A percentile compares a stretch with the other conserved stretches of the same genome.
Evolutionary conservation across 805 yeast species (phyloP).

Genomic region (Yarrowia phangngaensis): DNA sequence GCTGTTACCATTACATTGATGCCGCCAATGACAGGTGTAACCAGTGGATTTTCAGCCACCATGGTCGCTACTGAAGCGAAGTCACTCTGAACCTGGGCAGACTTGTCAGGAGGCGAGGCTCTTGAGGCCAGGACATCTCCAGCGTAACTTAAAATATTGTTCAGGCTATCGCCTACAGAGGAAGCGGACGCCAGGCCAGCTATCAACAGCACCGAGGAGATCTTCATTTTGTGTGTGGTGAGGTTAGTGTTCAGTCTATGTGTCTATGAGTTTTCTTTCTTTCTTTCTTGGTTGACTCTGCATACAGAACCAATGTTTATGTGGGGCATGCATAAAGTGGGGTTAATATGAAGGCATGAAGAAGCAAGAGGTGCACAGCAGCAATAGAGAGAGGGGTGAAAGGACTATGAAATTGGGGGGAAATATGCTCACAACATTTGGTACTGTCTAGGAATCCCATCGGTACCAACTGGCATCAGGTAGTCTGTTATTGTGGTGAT

Average conservation of each 20-base stretch:
- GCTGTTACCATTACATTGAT: neutral
- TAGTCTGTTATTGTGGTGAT: too few relatives aligned
- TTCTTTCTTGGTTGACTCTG: conserved; percentile 6
- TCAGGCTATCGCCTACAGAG: conserved; percentile 1
- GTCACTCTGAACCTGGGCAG: conserved; percentile 13
- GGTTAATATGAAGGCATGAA: neutral
- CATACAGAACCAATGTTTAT: conserved; percentile 3
- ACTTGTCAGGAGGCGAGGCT: conserved; percentile 1
- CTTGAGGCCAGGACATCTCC: conserved; percentile 13
- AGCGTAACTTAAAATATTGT: conserved; percentile 7
- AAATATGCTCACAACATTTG: conserved; percentile 1
- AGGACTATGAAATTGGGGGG: too few relatives aligned
- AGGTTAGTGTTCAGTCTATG: neutral
- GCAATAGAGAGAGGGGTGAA: too few relatives aligned
- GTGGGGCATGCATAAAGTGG: conserved; percentile 20
- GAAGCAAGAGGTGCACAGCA: too few relatives aligned
- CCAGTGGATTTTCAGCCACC: conserved; percentile 11
- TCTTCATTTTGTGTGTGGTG: conserved; percentile 2
- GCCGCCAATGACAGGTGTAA: conserved; percentile 2
- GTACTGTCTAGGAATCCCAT: too few relatives aligned
- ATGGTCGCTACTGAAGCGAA: conserved; percentile 3
- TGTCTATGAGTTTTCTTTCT: neutral
- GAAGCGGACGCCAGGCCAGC: neutral
- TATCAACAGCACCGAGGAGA: neutral
- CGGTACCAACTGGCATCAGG: too few relatives aligned